Evolutionary conservation across 768 basidiomycete species (phyloP).

Genomic region (Mrakia blollopis): DNA sequence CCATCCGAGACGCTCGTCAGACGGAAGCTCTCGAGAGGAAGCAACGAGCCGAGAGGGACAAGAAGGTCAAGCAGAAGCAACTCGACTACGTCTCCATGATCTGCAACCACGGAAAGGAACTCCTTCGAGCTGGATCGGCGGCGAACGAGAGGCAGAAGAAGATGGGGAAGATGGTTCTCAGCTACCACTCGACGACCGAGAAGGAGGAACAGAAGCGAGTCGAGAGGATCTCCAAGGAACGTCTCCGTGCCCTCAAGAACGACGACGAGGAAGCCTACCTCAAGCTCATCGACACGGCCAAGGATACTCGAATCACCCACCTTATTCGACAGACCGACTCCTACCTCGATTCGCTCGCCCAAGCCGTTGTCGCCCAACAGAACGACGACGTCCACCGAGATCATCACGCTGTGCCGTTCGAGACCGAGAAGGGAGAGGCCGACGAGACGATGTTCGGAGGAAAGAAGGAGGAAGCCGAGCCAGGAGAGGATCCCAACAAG

Average conservation of each 20-base stretch:
- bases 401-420: constrained; percentile 40
- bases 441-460: constrained; percentile 35
- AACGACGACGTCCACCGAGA: constrained; percentile 51
- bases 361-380: constrained; percentile 90
- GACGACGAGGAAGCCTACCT: constrained; percentile 99
- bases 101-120: constrained; percentile 70
- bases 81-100: constrained; percentile 87
- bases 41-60: constrained; percentile 86
- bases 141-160: constrained; percentile 54
- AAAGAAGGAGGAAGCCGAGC: constrained; percentile 62
- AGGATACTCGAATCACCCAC: constrained; percentile 98
- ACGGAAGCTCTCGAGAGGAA: constrained; percentile 86
- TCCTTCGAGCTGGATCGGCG: constrained; percentile 52
- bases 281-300: constrained; percentile 97
- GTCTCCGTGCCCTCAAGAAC: constrained; percentile 92
- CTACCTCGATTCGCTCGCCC: constrained; percentile 90
- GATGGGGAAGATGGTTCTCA: constrained; percentile 71
- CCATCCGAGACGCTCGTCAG: constrained; percentile 77
- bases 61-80: constrained; percentile 91
- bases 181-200: constrained; percentile 83
- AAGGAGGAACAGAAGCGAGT: constrained; percentile 98
- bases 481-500: constrained; percentile 63
- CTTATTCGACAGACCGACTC: constrained; percentile 86
- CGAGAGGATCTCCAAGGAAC: constrained; percentile 92
- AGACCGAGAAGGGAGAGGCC: constrained; percentile 36